Evolutionary conservation across 2,329 filamentous ascomycete species (phyloP).

Genomic region (Botrytis porri): DNA sequence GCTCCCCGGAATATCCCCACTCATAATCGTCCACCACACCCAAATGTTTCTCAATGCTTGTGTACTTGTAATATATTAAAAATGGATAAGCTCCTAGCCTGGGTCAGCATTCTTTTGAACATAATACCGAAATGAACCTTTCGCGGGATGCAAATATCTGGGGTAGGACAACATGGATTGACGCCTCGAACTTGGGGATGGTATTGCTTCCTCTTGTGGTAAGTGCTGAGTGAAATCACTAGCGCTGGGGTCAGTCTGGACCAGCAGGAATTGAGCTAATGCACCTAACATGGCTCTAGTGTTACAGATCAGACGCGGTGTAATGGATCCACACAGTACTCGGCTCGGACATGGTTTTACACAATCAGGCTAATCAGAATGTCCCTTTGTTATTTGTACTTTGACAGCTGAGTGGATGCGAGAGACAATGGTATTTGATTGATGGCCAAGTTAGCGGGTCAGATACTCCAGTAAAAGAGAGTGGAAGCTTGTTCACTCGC

Average conservation of each 20-base stretch:
- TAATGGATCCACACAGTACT: neutral
- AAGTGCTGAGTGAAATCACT: neutral
- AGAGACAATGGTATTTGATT: neutral
- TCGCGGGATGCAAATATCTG: neutral
- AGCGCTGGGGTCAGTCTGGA: too few relatives aligned
- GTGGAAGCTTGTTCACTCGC: neutral
- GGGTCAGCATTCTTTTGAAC: neutral
- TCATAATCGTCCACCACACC: neutral
- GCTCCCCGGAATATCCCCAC: neutral
- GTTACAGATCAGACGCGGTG: constrained; percentile 10
- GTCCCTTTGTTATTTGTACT: neutral
- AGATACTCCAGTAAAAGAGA: neutral
- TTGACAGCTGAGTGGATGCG: neutral
- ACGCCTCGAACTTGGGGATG: neutral
- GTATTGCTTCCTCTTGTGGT: neutral
- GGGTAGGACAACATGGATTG: constrained; percentile 11
- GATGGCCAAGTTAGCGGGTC: neutral
- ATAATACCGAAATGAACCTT: neutral
- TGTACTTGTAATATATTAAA: neutral
- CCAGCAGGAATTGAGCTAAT: neutral
- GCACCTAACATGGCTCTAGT: neutral
- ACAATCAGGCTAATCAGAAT: neutral
- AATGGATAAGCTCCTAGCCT: neutral
- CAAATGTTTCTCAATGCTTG: neutral
- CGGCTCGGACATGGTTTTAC: neutral